These are phyloP conservation scores for Colletotrichum sidae DNA, from an alignment of 2,329 filamentous ascomycete species.

Conservation along the genomic window DNA sequence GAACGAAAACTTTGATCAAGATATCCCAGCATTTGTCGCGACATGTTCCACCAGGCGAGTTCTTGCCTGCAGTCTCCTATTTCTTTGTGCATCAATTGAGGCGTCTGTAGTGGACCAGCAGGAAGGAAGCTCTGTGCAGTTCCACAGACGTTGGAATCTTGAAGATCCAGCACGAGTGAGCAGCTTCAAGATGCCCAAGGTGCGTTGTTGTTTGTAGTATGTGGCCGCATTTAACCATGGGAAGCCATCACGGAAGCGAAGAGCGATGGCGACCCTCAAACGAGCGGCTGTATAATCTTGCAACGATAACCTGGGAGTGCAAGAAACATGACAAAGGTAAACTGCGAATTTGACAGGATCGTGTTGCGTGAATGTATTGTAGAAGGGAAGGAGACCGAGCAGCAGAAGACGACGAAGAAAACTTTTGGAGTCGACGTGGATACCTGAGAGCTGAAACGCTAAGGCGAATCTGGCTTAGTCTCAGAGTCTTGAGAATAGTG, in stretches of 20 bases:
- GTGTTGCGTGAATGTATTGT: constrained; percentile 34
- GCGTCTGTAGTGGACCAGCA: no score
- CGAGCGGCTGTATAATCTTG: constrained; percentile 37
- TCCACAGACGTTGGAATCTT: no score
- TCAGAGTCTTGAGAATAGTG: not conserved
- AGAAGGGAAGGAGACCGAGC: not conserved
- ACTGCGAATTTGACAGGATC: constrained; percentile 35
- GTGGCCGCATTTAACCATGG: constrained; percentile 58
- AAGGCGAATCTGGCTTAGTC: constrained; percentile 26
- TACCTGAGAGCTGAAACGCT: constrained; percentile 12
- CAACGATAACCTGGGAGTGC: constrained; percentile 33
- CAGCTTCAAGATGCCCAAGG: constrained; percentile 5
- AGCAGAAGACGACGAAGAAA: constrained; percentile 21
- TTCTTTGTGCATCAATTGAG: no score
- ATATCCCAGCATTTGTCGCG: constrained; percentile 21
- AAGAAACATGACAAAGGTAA: constrained; percentile 29
- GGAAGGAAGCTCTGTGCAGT: no score
- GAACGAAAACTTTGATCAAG: constrained; percentile 28
- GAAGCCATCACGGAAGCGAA: constrained; percentile 52
- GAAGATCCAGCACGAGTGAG: not conserved
- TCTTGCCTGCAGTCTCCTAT: no score
- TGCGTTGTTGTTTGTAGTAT: constrained; percentile 39
- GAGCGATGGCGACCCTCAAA: constrained; percentile 55
- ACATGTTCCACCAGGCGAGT: not conserved
- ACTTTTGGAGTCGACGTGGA: constrained; percentile 12